These are phyloP conservation scores for Yarrowia keelungensis DNA, from an alignment of 805 yeast genomes.

Conservation along the genomic window DNA sequence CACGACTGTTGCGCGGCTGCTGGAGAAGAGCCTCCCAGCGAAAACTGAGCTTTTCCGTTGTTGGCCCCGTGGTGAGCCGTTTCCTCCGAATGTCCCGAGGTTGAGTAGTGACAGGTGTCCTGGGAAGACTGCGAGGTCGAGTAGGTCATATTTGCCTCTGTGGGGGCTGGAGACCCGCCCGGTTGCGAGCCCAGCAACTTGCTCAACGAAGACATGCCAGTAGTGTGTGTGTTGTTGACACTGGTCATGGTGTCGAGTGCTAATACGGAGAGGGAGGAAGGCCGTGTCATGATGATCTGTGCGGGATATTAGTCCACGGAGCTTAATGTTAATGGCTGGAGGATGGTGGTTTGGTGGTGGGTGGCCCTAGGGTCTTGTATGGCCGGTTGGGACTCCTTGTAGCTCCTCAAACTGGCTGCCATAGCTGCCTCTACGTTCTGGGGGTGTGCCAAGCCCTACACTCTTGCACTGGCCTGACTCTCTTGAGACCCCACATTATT, in stretches of 20 bases:
- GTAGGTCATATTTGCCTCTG: neutral
- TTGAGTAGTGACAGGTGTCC: constrained; percentile 39
- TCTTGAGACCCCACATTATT: neutral
- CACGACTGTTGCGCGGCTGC: constrained; percentile 27
- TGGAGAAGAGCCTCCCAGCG: constrained; percentile 25
- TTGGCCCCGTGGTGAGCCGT: constrained; percentile 5
- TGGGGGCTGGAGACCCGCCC: constrained; percentile 5
- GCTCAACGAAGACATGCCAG: constrained; percentile 42
- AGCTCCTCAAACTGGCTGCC: neutral
- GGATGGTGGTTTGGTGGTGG: neutral
- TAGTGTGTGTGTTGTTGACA: constrained; percentile 36
- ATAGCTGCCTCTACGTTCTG: neutral
- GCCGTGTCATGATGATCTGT: constrained; percentile 23
- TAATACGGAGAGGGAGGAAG: constrained; percentile 9
- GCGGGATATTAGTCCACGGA: constrained; percentile 30
- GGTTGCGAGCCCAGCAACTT: constrained; percentile 40
- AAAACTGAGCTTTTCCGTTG: constrained; percentile 36
- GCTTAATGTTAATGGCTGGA: constrained; percentile 21
- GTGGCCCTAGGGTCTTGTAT: neutral
- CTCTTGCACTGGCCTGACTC: neutral
- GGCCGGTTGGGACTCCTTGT: neutral
- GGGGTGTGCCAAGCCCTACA: neutral
- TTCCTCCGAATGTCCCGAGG: constrained; percentile 39
- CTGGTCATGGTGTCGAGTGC: constrained; percentile 31
- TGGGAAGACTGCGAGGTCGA: constrained; percentile 15